Evolutionary conservation across 768 basidiomycete species (phyloP).

Genomic region (Gyrodon lividus): DNA sequence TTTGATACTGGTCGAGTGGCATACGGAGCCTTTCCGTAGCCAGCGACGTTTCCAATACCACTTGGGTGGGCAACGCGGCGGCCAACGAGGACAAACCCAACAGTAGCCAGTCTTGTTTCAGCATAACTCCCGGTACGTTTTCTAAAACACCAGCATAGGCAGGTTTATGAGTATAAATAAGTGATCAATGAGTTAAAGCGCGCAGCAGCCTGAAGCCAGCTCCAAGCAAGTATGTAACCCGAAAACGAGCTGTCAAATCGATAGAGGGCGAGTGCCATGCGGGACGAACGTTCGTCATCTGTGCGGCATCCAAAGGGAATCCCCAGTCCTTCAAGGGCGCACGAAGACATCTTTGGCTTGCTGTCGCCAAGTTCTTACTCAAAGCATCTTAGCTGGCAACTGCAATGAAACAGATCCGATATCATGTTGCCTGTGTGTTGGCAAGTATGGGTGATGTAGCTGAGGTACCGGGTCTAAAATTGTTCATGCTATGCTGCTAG

Average conservation of each 20-base stretch:
- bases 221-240: not conserved
- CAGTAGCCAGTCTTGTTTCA: not conserved
- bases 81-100: slow-evolving; percentile 5
- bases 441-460: too few relatives aligned
- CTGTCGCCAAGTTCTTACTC: not conserved
- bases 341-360: not conserved
- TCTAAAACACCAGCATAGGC: not conserved
- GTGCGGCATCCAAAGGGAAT: too few relatives aligned
- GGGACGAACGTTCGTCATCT: slow-evolving; percentile 1
- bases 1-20: slow-evolving; percentile 11
- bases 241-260: not conserved
- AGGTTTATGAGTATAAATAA: slow-evolving; percentile 2
- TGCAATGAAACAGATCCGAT: too few relatives aligned
- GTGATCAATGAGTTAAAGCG: too few relatives aligned
- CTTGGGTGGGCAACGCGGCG: slow-evolving; percentile 40
- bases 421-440: too few relatives aligned
- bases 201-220: not conserved
- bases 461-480: too few relatives aligned
- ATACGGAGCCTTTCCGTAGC: slow-evolving; percentile 22
- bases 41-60: slow-evolving; percentile 34
- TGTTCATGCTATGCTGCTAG: too few relatives aligned
- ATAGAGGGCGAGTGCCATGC: not conserved
- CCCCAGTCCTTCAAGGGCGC: not conserved
- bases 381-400: too few relatives aligned
- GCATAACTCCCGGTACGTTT: not conserved